These are phyloP conservation scores for Penicillium maclennaniae DNA, from an alignment of 495 filamentous ascomycete species.

Conservation along the genomic window DNA sequence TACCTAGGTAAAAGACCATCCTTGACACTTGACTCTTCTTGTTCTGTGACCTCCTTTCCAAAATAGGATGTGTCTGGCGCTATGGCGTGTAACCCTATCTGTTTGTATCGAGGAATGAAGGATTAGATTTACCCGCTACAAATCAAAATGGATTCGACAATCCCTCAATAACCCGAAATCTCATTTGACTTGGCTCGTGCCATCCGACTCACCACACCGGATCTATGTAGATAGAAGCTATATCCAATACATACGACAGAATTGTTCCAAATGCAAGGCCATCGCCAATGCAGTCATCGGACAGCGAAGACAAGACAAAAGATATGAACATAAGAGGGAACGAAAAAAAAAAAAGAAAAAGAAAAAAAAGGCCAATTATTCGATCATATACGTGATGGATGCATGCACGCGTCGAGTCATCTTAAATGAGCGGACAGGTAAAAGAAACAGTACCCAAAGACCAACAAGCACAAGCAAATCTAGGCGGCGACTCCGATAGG, in stretches of 20 bases:
- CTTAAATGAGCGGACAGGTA: background rate
- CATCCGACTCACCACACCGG: background rate
- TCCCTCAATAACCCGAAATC: background rate
- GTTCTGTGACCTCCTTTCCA: background rate
- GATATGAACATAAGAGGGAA: background rate
- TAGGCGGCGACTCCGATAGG: conserved; percentile 38
- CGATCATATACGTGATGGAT: background rate
- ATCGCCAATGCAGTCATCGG: background rate
- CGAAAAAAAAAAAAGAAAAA: background rate
- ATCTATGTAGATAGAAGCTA: conserved; percentile 1
- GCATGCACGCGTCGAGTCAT: background rate
- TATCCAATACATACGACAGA: background rate
- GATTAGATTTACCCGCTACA: background rate
- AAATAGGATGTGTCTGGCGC: background rate
- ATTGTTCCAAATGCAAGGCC: background rate
- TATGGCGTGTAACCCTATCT: background rate
- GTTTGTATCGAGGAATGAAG: too few species aligned
- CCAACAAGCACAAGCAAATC: background rate
- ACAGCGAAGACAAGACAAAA: background rate
- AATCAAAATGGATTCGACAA: background rate
- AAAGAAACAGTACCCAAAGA: background rate
- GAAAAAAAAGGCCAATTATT: too few species aligned
- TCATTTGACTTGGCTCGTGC: background rate
- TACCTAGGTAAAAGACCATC: background rate
- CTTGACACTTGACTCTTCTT: background rate